A percentile compares a stretch with the other conserved stretches of the same genome.
Evolutionary conservation across 768 basidiomycete genomes (phyloP).

Genomic region (Phlebiopsis flavidoalba): DNA sequence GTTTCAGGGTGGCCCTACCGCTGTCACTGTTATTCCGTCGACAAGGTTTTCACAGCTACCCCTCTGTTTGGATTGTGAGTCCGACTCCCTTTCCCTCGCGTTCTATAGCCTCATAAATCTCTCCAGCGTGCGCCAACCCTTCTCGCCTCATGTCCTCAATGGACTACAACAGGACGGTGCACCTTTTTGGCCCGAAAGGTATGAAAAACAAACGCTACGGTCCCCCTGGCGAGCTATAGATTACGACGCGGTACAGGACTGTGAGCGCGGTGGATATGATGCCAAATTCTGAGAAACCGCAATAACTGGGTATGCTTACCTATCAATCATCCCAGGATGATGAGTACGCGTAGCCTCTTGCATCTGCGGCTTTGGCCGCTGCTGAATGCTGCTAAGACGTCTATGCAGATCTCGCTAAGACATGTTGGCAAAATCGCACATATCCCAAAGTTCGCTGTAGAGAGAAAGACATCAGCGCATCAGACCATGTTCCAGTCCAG

Average conservation of each 20-base stretch:
- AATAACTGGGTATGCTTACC: constrained; percentile 8
- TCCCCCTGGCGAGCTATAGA: too few species aligned
- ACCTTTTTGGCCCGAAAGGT: not conserved
- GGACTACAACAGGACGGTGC: constrained; percentile 8
- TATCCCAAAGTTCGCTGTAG: too few species aligned
- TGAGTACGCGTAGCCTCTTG: not conserved
- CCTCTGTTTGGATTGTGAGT: constrained; percentile 8
- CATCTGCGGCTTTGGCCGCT: too few species aligned
- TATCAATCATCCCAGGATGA: constrained; percentile 8
- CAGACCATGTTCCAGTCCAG: constrained; percentile 4
- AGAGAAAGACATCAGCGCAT: too few species aligned
- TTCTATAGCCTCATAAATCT: not conserved
- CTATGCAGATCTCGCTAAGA: too few species aligned
- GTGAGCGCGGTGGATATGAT: constrained; percentile 8
- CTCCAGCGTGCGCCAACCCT: constrained; percentile 7
- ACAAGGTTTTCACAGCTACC: constrained; percentile 10
- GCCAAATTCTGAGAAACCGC: constrained; percentile 8
- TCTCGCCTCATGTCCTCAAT: constrained; percentile 4
- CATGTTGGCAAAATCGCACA: constrained; percentile 7
- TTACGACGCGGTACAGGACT: not conserved
- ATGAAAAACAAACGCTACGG: too few species aligned
- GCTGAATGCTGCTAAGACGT: too few species aligned
- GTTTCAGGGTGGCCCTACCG: constrained; percentile 6
- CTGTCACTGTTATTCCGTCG: constrained; percentile 6
- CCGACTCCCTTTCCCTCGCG: not conserved